These are phyloP conservation scores for Lepidium aucheri DNA, from an alignment of 345 rosid species.

Conservation along the genomic window DNA sequence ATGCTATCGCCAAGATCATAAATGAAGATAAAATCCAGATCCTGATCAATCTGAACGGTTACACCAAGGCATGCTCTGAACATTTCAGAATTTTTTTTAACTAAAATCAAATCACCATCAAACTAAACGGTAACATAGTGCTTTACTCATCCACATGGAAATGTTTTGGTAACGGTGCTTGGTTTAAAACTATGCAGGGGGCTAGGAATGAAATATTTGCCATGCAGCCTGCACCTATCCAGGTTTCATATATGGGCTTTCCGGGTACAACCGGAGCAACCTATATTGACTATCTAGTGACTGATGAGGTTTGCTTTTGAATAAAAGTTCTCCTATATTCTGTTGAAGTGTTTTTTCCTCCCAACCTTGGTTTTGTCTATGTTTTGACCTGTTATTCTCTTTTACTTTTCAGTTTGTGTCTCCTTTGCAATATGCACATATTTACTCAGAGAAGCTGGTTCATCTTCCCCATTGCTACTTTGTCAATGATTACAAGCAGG, in stretches of 20 bases:
- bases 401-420: conserved; percentile 71
- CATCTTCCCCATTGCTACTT: conserved; percentile 98
- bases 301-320: conserved; percentile 66
- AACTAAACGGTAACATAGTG: neutral
- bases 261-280: conserved; percentile 98
- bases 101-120: neutral
- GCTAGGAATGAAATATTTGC: conserved; percentile 98
- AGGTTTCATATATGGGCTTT: conserved; percentile 98
- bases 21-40: conserved; percentile 84
- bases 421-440: conserved; percentile 59
- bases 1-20: conserved; percentile 75
- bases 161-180: conserved; percentile 8
- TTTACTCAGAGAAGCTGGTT: conserved; percentile 94
- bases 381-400: conserved; percentile 1
- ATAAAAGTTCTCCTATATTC: neutral
- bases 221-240: conserved; percentile 97
- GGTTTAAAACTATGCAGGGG: conserved; percentile 47
- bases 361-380: neutral
- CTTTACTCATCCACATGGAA: neutral
- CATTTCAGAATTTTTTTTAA: neutral
- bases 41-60: conserved; percentile 90
- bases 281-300: conserved; percentile 90
- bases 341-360: neutral
- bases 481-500: conserved; percentile 99
- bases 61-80: conserved; percentile 61